Percentiles rank a stretch among this genome's conserved stretches.
Evolutionary conservation across 768 basidiomycete species (phyloP).

Genomic region (Russula virescens): DNA sequence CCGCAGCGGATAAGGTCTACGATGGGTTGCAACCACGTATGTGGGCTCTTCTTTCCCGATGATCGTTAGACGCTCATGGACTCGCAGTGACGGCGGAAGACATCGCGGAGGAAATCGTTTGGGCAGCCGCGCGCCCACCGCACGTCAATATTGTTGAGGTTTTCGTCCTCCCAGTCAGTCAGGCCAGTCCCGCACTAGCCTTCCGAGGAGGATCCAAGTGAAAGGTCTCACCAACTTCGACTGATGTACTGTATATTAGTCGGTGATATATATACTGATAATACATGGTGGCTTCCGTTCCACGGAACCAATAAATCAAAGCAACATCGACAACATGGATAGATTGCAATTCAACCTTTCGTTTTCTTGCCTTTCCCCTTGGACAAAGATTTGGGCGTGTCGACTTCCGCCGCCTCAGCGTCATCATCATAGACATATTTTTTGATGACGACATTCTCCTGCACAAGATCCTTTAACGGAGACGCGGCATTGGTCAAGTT

Average conservation of each 20-base stretch:
- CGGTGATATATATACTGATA: conserved; percentile 3
- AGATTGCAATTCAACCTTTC: conserved; percentile 36
- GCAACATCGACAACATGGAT: conserved; percentile 16
- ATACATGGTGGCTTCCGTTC: conserved; percentile 1
- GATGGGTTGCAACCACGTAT: conserved; percentile 79
- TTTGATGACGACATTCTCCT: conserved; percentile 66
- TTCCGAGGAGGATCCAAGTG: conserved; percentile 39
- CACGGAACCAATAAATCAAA: conserved; percentile 15
- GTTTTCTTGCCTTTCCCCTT: conserved; percentile 49
- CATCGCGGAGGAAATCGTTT: conserved; percentile 97
- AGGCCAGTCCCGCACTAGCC: conserved; percentile 61
- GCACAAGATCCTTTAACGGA: conserved; percentile 51
- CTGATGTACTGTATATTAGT: not conserved
- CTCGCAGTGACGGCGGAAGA: conserved; percentile 72
- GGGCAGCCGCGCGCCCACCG: conserved; percentile 86
- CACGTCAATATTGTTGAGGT: conserved; percentile 90
- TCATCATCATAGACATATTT: conserved; percentile 80
- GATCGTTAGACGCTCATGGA: not conserved
- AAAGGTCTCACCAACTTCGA: conserved; percentile 12
- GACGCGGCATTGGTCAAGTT: conserved; percentile 56
- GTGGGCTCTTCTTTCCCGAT: conserved; percentile 29
- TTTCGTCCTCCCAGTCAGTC: conserved; percentile 72
- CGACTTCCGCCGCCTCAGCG: conserved; percentile 28
- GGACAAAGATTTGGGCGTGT: conserved; percentile 28
- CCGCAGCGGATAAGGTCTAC: conserved; percentile 85